Conservation (phyloP, 2,329 filamentous ascomycete species). For the Botryosphaeria dothidea region DNA sequence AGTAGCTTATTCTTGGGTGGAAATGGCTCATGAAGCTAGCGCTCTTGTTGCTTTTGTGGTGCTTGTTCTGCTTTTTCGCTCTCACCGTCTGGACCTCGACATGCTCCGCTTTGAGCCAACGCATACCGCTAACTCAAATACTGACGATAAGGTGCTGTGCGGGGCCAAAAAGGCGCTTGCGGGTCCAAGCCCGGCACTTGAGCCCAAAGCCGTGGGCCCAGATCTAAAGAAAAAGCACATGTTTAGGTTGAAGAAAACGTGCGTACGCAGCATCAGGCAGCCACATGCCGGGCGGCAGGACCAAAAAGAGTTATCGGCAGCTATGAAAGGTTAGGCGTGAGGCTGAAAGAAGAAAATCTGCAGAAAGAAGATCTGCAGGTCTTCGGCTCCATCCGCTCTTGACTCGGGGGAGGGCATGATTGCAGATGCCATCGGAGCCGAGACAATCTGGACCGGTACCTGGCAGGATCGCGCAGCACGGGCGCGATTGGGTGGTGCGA, state of each 20-base stretch:
- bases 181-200: background rate
- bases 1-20: background rate
- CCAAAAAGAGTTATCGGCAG: background rate
- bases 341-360: background rate
- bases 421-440: background rate
- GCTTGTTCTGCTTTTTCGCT: background rate
- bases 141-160: background rate
- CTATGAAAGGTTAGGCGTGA: background rate
- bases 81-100: background rate
- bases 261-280: background rate
- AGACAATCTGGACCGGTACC: background rate
- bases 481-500: background rate
- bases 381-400: background rate
- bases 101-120: background rate
- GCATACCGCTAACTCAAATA: background rate
- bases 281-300: background rate
- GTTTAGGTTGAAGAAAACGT: constrained; percentile 6
- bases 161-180: background rate
- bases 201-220: background rate
- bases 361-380: background rate
- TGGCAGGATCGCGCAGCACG: background rate
- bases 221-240: background rate
- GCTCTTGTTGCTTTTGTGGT: background rate
- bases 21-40: background rate
- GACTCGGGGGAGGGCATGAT: background rate